Base-by-base conservation (phyloP, 2,329 filamentous ascomycete genomes). In the Elsinoe australis region DNA sequence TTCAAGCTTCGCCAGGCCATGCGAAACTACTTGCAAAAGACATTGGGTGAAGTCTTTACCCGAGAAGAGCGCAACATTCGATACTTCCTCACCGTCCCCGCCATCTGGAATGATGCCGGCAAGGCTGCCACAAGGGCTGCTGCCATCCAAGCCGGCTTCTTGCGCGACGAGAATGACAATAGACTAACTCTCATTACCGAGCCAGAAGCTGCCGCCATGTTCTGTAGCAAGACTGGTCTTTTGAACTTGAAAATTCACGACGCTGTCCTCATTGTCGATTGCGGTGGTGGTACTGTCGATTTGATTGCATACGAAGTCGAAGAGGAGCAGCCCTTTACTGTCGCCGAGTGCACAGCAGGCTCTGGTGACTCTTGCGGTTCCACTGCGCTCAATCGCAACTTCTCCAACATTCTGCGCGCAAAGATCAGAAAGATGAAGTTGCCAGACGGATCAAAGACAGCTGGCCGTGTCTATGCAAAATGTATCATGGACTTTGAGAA, bases 401-500 rank as follows among this genome's bases (percentile, higher is more conserved):
- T 96, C 64, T 95, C 87, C 71, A 96, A 96, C 69, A 95, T 98
- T 57, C 74, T 96, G 44, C 84, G 92, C 47, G 94, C 90, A 53
- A 96, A 96, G 75, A 96, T 98, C 60, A 79, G 90, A 58, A 96
- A 96, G 75, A 96, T 96, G 92, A 96, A 96, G 71, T 75, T 98
- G 36, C 89, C 92, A 1, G 90, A 96, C 62, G 90, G 89, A 38
- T 95, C 90, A 58, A 94, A 90, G 71, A 96, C 88, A 2, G 90
- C 92, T n/a, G 90, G 90, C 34, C 88, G 90, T 67, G 92, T 98
- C 48, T 96, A 96, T 67, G 90, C 90, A 57, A 96, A 96, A 72
- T 96, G 90, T 67, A 96, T 98, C 69, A 96, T 96, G 90, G 92
- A 98, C 69, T 98, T 98, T 61, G 92, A 98, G 73, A 96, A 96